Conservation (phyloP, 2,329 filamentous ascomycete genomes). For the Fragosphaeria purpurea region DNA sequence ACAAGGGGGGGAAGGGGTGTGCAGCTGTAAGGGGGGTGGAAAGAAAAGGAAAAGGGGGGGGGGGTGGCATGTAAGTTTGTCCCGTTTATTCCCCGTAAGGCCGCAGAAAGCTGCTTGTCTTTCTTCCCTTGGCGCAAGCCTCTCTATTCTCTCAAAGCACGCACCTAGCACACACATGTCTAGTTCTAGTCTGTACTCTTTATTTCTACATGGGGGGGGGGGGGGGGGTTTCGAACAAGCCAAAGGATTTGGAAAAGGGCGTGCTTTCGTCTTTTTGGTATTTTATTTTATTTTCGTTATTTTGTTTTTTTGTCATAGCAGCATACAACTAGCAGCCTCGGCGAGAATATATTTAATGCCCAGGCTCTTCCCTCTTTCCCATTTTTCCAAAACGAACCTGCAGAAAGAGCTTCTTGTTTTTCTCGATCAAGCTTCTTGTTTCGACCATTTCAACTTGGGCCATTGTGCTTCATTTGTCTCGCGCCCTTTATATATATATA, state of each 20-base stretch:
- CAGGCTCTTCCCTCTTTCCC: not conserved
- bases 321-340: not conserved
- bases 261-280: too few species aligned
- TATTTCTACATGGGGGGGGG: too few species aligned
- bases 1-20: constrained; percentile 6
- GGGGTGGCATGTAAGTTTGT: not conserved
- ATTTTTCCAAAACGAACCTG: not conserved
- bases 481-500: not conserved
- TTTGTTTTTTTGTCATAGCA: too few species aligned
- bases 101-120: not conserved
- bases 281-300: too few species aligned
- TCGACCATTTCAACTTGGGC: not conserved
- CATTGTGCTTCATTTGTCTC: not conserved
- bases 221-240: too few species aligned
- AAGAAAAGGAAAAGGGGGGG: not conserved
- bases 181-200: not conserved
- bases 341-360: constrained; percentile 11
- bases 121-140: not conserved
- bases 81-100: constrained; percentile 1
- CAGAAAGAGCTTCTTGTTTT: too few species aligned
- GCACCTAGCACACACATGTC: not conserved
- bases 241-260: too few species aligned
- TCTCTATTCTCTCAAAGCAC: not conserved
- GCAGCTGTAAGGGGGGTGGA: not conserved
- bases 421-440: not conserved